Evolutionary conservation across 2,329 filamentous ascomycete genomes (phyloP).

Genomic region (Phaeosphaeria sp.): DNA sequence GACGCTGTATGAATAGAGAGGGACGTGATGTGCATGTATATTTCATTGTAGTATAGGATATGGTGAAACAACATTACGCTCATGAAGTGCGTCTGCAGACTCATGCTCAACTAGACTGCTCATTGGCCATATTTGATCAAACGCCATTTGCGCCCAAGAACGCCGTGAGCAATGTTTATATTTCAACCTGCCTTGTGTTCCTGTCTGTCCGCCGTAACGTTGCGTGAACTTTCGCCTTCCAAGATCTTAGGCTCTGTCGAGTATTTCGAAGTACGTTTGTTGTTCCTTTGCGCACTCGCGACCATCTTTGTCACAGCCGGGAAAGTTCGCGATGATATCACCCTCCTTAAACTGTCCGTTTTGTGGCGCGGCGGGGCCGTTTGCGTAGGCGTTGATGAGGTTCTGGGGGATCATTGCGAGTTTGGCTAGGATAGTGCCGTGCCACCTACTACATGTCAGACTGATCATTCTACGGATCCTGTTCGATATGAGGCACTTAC

Average conservation of each 20-base stretch:
- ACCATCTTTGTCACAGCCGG: slow-evolving; percentile 67
- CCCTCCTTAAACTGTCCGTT: slow-evolving; percentile 76
- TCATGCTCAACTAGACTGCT: not conserved
- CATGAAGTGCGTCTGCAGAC: not conserved
- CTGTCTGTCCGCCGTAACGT: too few species aligned
- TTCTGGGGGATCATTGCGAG: slow-evolving; percentile 89
- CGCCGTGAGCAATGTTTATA: slow-evolving; percentile 1
- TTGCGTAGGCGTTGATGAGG: slow-evolving; percentile 77
- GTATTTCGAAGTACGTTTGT: slow-evolving; percentile 54
- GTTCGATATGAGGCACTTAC: slow-evolving; percentile 32
- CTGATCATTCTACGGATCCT: slow-evolving; percentile 29
- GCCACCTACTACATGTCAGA: slow-evolving; percentile 71
- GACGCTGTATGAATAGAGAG: too few species aligned
- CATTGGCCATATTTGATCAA: not conserved
- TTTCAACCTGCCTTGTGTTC: not conserved
- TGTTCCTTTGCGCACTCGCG: slow-evolving; percentile 77
- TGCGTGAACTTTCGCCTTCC: too few species aligned
- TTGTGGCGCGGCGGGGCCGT: slow-evolving; percentile 33
- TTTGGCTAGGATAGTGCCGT: slow-evolving; percentile 91
- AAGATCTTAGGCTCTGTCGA: too few species aligned
- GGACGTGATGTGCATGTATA: not conserved
- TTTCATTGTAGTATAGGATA: not conserved
- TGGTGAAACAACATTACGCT: slow-evolving; percentile 8
- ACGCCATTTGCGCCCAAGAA: slow-evolving; percentile 1
- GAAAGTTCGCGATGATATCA: slow-evolving; percentile 82